Percentiles rank a stretch among this genome's conserved stretches.
Conservation (phyloP, 108 stramenopile genomes). For the Nitzschia sp. region DNA sequence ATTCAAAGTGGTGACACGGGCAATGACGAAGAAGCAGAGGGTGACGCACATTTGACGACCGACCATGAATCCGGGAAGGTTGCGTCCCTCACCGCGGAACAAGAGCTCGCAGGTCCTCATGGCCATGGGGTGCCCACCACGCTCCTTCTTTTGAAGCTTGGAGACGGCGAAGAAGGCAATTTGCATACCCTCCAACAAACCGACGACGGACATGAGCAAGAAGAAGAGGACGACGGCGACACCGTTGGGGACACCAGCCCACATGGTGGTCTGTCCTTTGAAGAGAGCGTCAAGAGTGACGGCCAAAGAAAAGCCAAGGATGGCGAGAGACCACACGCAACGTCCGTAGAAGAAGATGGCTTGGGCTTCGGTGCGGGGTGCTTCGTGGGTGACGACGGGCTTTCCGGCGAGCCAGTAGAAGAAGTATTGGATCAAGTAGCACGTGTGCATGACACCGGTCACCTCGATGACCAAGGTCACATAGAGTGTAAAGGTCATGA, state of each 20-base stretch:
- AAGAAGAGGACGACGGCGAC: constrained; percentile 54
- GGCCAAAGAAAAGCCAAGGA: constrained; percentile 55
- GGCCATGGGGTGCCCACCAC: constrained; percentile 51
- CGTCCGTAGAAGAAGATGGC: constrained; percentile 55
- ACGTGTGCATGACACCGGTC: constrained; percentile 72
- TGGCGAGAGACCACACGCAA: constrained; percentile 42
- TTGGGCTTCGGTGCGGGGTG: constrained; percentile 31
- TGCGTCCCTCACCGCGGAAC: constrained; percentile 52
- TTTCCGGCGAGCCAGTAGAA: constrained; percentile 44
- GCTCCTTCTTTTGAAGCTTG: constrained; percentile 59
- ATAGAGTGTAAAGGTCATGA: constrained; percentile 65
- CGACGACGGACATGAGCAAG: constrained; percentile 56
- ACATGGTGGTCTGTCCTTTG: constrained; percentile 66
- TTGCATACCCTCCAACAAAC: constrained; percentile 78
- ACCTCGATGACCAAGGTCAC: constrained; percentile 56
- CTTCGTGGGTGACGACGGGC: constrained; percentile 59
- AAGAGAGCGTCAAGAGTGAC: constrained; percentile 59
- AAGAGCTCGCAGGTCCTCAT: constrained; percentile 50
- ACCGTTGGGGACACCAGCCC: constrained; percentile 48
- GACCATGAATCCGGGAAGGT: constrained; percentile 69
- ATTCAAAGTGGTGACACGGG: constrained; percentile 60
- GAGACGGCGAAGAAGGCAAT: constrained; percentile 78
- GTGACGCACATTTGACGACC: constrained; percentile 76
- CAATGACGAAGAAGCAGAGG: constrained; percentile 66
- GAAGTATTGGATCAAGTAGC: constrained; percentile 58